phyloP scores from a whole-genome alignment of 1,284 basidiomycete species.

The Mycosarcoma maydis region DNA sequence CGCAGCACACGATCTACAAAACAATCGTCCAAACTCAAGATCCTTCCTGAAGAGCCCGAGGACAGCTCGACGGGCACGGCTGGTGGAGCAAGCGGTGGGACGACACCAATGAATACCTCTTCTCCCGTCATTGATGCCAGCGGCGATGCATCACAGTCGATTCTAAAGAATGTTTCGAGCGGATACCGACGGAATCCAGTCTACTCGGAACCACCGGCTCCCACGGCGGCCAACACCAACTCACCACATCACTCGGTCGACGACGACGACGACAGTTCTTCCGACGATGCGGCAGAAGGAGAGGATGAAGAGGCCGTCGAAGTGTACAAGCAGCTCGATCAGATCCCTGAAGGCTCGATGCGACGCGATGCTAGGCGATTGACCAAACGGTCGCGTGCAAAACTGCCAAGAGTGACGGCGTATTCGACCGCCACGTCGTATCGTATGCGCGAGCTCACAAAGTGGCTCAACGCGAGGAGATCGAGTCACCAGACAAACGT shows the following conservation, averaged over 20 bases:
- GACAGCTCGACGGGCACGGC: constrained; percentile 54
- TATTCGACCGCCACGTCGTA: constrained; percentile 96
- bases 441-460: constrained; percentile 83
- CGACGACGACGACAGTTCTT: constrained; percentile 43
- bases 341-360: constrained; percentile 91
- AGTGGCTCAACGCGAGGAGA: constrained; percentile 84
- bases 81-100: constrained; percentile 23
- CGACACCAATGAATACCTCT: constrained; percentile 28
- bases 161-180: not conserved
- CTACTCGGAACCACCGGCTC: constrained; percentile 21
- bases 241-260: constrained; percentile 31
- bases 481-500: constrained; percentile 78
- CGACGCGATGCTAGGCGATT: constrained; percentile 86
- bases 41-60: constrained; percentile 89
- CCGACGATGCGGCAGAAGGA: constrained; percentile 45
- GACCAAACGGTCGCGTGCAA: constrained; percentile 93
- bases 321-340: constrained; percentile 56
- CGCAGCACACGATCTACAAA: constrained; percentile 75
- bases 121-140: constrained; percentile 21
- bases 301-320: constrained; percentile 54
- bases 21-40: constrained; percentile 85
- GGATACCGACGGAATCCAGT: constrained; percentile 24
- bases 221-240: constrained; percentile 6
- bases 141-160: not conserved
- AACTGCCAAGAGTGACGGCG: constrained; percentile 90